Percentiles rank a stretch among this genome's conserved stretches.
Evolutionary conservation across 495 filamentous ascomycete species (phyloP).

Genomic region (Hypoxylon lenormandii): DNA sequence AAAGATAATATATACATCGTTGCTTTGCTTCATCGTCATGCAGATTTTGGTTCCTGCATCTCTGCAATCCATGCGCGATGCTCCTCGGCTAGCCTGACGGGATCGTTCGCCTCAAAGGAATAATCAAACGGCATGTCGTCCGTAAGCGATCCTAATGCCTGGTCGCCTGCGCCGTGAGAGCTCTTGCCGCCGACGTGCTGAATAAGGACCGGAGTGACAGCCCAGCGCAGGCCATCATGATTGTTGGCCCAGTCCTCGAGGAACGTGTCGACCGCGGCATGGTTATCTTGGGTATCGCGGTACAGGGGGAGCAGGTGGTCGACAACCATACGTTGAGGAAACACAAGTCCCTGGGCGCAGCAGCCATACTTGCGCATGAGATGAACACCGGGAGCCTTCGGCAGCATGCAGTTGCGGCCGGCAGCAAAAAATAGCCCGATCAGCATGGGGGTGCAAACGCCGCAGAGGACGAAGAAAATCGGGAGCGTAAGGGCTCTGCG

Average conservation of each 20-base stretch:
- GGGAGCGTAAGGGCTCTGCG: conserved; percentile 23
- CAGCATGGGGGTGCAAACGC: conserved; percentile 45
- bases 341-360: conserved; percentile 55
- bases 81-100: conserved; percentile 34
- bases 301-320: conserved; percentile 60
- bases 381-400: conserved; percentile 33
- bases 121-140: conserved; percentile 47
- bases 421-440: conserved; percentile 55
- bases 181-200: conserved; percentile 53
- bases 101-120: conserved; percentile 40
- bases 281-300: conserved; percentile 46
- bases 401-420: conserved; percentile 50
- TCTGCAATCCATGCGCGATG: conserved; percentile 27
- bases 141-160: conserved; percentile 36
- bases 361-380: conserved; percentile 66
- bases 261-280: conserved; percentile 59
- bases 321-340: conserved; percentile 52
- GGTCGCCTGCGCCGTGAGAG: conserved; percentile 39
- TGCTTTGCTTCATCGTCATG: too few relatives aligned
- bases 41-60: neutral
- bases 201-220: conserved; percentile 62
- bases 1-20: too few relatives aligned
- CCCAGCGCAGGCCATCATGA: conserved; percentile 59
- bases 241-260: conserved; percentile 61
- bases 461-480: conserved; percentile 35